Evolutionary conservation across 179 eudicot species (phyloP).

Genomic region (Pouteria campechiana): DNA sequence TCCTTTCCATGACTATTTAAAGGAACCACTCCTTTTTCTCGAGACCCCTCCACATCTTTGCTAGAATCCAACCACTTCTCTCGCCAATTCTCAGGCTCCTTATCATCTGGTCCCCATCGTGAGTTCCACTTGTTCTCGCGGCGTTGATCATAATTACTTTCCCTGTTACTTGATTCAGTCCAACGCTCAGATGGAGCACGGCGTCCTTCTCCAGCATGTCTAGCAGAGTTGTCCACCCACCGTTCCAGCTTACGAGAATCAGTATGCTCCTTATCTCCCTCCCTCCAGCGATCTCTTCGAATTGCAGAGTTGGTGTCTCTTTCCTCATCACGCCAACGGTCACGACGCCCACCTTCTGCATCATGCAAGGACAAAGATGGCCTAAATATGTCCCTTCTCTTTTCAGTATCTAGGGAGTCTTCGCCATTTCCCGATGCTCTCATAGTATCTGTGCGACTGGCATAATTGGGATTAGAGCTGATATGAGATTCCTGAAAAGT

Average conservation of each 20-base stretch:
- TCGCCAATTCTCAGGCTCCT: conserved; percentile 37
- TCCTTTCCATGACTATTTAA: conserved; percentile 44
- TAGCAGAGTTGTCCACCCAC: conserved; percentile 43
- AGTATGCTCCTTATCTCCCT: conserved; percentile 53
- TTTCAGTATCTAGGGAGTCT: conserved; percentile 38
- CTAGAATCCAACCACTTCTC: conserved; percentile 53
- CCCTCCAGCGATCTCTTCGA: conserved; percentile 85
- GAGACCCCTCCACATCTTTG: conserved; percentile 40
- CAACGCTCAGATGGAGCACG: conserved; percentile 52
- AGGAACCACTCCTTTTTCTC: conserved; percentile 49
- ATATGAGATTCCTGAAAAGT: conserved; percentile 49
- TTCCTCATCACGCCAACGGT: conserved; percentile 97
- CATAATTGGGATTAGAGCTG: conserved; percentile 24
- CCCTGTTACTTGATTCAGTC: conserved; percentile 57
- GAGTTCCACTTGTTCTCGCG: conserved; percentile 89
- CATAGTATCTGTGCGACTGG: conserved; percentile 25
- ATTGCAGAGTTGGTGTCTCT: conserved; percentile 67
- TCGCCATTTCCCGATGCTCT: conserved; percentile 46
- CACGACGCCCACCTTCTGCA: conserved; percentile 73
- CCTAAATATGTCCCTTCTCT: conserved; percentile 79
- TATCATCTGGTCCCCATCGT: conserved; percentile 85
- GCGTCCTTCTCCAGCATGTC: conserved; percentile 60
- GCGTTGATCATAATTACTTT: conserved; percentile 55
- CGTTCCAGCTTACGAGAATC: conserved; percentile 54
- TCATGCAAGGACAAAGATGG: conserved; percentile 77